phyloP scores from a whole-genome alignment of 1,284 basidiomycete species.

The Cutaneotrichosporon dermatis region DNA sequence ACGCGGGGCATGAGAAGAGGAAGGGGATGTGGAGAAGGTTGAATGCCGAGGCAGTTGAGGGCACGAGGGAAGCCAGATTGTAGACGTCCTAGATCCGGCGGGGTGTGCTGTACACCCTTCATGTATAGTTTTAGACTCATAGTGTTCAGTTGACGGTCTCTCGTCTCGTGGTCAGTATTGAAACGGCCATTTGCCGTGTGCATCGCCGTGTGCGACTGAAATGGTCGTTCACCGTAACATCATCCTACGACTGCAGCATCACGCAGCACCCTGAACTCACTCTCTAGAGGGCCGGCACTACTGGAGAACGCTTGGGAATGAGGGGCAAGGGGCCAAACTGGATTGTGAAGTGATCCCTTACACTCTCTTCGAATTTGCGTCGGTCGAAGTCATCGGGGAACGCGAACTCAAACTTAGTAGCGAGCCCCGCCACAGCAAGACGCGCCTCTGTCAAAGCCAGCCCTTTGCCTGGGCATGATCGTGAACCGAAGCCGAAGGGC shows the following conservation, averaged over 20 bases:
- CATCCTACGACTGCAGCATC: not conserved
- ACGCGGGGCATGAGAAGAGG: slow-evolving; percentile 8
- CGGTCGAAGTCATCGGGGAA: slow-evolving; percentile 4
- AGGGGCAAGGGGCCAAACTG: slow-evolving; percentile 4
- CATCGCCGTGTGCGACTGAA: no score
- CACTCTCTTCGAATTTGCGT: slow-evolving; percentile 4
- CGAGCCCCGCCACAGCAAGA: slow-evolving; percentile 2
- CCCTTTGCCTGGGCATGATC: slow-evolving; percentile 7
- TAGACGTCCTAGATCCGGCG: no score
- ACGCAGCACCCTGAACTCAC: not conserved
- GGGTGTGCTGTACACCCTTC: no score
- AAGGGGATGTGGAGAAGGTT: slow-evolving; percentile 11
- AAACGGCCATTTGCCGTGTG: no score
- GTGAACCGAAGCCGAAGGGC: slow-evolving; percentile 7
- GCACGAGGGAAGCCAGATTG: not conserved
- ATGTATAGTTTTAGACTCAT: no score
- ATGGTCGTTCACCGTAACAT: no score
- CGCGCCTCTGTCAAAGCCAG: slow-evolving; percentile 11
- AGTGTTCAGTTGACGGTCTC: no score
- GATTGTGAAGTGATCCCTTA: slow-evolving; percentile 12
- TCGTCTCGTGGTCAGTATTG: no score
- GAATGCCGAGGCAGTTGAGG: slow-evolving; percentile 1
- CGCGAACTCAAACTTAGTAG: slow-evolving; percentile 4
- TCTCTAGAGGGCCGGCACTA: not conserved
- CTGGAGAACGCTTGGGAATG: not conserved